Evolutionary conservation across 179 eudicot species (phyloP).

Genomic region (Silene vulgaris): DNA sequence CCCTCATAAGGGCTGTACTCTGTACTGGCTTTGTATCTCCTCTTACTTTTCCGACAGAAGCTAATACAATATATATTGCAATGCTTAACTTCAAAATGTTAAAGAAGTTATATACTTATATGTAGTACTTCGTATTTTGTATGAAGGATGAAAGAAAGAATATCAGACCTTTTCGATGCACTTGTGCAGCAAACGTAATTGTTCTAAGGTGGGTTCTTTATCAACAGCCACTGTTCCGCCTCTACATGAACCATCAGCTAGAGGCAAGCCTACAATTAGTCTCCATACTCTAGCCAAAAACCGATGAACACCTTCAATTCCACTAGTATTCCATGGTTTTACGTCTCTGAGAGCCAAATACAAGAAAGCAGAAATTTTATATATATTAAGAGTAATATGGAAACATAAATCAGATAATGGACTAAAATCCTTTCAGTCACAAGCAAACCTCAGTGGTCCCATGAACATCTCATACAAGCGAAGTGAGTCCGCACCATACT

Average conservation of each 20-base stretch:
- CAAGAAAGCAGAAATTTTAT: not conserved
- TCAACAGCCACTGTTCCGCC: conserved; percentile 59
- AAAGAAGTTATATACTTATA: not conserved
- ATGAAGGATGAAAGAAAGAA: not conserved
- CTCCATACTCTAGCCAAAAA: conserved; percentile 92
- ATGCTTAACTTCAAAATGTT: not conserved
- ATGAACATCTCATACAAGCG: conserved; percentile 98
- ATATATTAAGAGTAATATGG: not conserved
- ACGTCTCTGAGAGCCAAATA: conserved; percentile 53
- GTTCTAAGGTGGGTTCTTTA: conserved; percentile 63
- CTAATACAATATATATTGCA: not conserved
- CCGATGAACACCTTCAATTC: conserved; percentile 95
- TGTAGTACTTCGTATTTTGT: not conserved
- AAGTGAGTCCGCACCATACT: conserved; percentile 96
- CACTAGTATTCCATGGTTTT: conserved; percentile 92
- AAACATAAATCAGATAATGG: not conserved
- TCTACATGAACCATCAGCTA: conserved; percentile 59
- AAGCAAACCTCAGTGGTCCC: conserved; percentile 87
- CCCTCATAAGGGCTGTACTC: not conserved
- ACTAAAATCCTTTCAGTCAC: conserved; percentile 6
- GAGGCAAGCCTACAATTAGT: conserved; percentile 70
- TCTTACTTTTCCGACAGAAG: not conserved
- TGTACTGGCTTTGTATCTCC: not conserved
- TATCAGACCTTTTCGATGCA: conserved; percentile 70
- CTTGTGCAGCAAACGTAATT: conserved; percentile 75